Evolutionary conservation across 805 yeast genomes (phyloP).

Genomic region (Scheffersomyces coipomensis): DNA sequence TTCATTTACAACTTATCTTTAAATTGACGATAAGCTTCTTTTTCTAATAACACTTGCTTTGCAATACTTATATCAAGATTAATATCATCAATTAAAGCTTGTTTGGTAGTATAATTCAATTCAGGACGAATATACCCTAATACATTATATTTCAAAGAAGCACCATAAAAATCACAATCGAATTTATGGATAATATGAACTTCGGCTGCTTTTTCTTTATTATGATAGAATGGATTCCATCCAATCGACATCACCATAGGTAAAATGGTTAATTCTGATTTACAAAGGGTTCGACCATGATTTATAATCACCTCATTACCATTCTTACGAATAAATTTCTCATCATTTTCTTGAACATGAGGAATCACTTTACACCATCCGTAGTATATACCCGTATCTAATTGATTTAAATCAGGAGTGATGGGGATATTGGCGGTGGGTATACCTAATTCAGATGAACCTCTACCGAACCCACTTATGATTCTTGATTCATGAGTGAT

Average conservation of each 20-base stretch:
- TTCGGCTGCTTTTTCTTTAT: conserved; percentile 79
- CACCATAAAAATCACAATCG: conserved; percentile 74
- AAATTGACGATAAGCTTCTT: conserved; percentile 10
- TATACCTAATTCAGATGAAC: conserved; percentile 87
- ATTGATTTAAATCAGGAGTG: conserved; percentile 36
- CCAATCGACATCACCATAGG: conserved; percentile 98
- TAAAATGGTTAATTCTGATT: conserved; percentile 44
- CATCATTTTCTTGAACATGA: conserved; percentile 9
- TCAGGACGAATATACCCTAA: conserved; percentile 93
- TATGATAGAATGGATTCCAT: conserved; percentile 89
- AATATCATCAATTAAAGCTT: conserved; percentile 84
- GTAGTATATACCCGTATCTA: conserved; percentile 82
- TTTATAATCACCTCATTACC: conserved; percentile 45
- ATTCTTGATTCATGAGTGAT: conserved; percentile 45
- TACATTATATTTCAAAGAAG: conserved; percentile 62
- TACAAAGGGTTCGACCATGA: conserved; percentile 53
- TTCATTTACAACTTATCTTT: not conserved
- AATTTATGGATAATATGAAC: conserved; percentile 82
- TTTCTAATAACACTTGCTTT: conserved; percentile 35
- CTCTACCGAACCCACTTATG: conserved; percentile 90
- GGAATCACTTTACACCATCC: conserved; percentile 60
- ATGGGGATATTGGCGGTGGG: conserved; percentile 93
- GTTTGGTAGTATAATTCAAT: conserved; percentile 76
- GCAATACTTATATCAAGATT: conserved; percentile 77
- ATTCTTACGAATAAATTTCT: conserved; percentile 17